phyloP scores from a whole-genome alignment of 129 eudicot species.

The Saposhnikovia divaricata region DNA sequence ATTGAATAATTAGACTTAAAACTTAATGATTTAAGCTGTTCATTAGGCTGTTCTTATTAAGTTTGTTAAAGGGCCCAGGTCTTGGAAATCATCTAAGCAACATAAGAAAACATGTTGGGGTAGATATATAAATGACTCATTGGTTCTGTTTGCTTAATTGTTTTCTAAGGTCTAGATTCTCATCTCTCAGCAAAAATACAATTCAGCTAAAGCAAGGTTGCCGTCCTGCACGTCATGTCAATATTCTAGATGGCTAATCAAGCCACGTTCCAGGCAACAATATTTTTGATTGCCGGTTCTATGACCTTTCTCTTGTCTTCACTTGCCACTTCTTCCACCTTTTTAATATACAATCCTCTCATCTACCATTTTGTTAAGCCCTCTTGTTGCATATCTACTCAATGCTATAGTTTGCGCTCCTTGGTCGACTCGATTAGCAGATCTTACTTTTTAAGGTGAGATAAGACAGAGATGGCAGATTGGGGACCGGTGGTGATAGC shows the following conservation, averaged over 20 bases:
- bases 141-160: background rate
- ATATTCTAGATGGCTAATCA: background rate
- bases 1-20: background rate
- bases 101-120: background rate
- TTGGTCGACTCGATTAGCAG: background rate
- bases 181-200: background rate
- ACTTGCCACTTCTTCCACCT: background rate
- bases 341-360: background rate
- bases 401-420: background rate
- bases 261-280: background rate
- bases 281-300: background rate
- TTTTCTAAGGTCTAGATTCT: background rate
- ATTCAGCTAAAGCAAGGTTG: background rate
- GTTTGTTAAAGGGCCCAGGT: no score
- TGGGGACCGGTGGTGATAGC: constrained; percentile 1
- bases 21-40: no score
- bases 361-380: background rate
- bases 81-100: background rate
- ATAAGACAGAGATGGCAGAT: background rate
- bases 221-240: background rate
- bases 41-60: no score
- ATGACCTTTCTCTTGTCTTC: background rate
- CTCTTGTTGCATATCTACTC: background rate
- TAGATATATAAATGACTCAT: background rate
- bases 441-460: background rate